A percentile compares a stretch with the other conserved stretches of the same genome.
These are phyloP conservation scores for Torulaspora delbrueckii DNA, from an alignment of 805 yeast species.

Conservation along the genomic window DNA sequence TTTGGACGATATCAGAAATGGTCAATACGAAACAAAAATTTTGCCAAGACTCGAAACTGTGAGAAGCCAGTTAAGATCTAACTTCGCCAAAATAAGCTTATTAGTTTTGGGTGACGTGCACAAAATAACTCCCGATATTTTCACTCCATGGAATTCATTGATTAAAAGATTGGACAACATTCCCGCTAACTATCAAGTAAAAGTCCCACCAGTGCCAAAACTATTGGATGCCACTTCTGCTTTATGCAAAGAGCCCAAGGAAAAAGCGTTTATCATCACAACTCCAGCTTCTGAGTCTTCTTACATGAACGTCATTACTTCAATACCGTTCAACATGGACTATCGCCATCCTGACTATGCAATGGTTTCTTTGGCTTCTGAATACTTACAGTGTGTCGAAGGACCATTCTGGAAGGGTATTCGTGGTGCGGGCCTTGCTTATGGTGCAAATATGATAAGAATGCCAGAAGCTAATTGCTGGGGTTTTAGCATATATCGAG, in stretches of 20 bases:
- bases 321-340: conserved; percentile 44
- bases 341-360: conserved; percentile 58
- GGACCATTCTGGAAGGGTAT: conserved; percentile 98
- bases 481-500: conserved; percentile 67
- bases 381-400: conserved; percentile 78
- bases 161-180: conserved; percentile 14
- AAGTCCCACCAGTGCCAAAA: conserved; percentile 44
- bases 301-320: conserved; percentile 55
- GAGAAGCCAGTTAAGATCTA: conserved; percentile 48
- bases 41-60: conserved; percentile 38
- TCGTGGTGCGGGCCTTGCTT: conserved; percentile 90
- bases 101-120: conserved; percentile 66
- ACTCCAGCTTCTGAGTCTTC: conserved; percentile 85
- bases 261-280: conserved; percentile 56
- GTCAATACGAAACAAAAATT: conserved; percentile 40
- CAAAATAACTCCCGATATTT: conserved; percentile 36
- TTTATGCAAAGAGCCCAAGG: conserved; percentile 47
- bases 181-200: conserved; percentile 2
- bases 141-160: conserved; percentile 25
- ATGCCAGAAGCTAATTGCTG: conserved; percentile 64
- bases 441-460: conserved; percentile 67
- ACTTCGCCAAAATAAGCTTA: conserved; percentile 56
- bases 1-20: conserved; percentile 48
- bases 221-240: conserved; percentile 50
- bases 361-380: conserved; percentile 66